Evolutionary conservation across 2,329 filamentous ascomycete genomes (phyloP).

Genomic region (Tolypocladium capitatum): DNA sequence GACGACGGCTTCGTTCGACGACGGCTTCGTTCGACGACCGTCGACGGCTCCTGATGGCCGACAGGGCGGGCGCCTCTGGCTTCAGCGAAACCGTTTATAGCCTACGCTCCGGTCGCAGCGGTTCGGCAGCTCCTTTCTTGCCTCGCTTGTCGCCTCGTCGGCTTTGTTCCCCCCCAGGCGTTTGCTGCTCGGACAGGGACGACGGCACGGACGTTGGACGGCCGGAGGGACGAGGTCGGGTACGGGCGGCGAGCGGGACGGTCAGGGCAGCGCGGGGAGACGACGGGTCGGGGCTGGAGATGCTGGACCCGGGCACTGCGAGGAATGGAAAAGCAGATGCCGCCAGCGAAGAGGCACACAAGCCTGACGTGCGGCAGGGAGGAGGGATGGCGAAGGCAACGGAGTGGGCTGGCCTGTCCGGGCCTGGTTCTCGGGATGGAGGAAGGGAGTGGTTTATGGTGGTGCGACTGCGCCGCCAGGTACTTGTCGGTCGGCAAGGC

Average conservation of each 20-base stretch:
- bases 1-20: not conserved
- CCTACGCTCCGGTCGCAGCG: not conserved
- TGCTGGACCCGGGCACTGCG: not conserved
- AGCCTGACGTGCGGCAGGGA: constrained; percentile 1
- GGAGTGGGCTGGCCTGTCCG: not conserved
- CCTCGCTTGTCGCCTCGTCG: not conserved
- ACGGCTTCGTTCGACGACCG: not conserved
- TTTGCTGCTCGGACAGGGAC: not conserved
- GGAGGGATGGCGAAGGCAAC: constrained; percentile 1
- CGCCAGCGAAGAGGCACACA: not conserved
- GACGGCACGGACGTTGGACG: not conserved
- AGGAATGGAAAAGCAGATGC: constrained; percentile 2
- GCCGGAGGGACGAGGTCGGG: not conserved
- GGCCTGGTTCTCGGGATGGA: not conserved
- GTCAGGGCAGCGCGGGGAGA: constrained; percentile 2
- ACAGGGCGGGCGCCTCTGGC: not conserved
- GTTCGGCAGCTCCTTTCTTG: not conserved
- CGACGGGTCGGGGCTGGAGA: constrained; percentile 2
- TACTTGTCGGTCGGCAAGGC: no score
- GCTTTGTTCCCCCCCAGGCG: not conserved
- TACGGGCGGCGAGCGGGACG: not conserved
- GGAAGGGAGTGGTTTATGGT: not conserved
- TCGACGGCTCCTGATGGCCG: not conserved
- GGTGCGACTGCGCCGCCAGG: no score
- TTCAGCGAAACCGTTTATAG: not conserved